Evolutionary conservation across 495 filamentous ascomycete species (phyloP).

Genomic region (Hypoxylon trugodes): DNA sequence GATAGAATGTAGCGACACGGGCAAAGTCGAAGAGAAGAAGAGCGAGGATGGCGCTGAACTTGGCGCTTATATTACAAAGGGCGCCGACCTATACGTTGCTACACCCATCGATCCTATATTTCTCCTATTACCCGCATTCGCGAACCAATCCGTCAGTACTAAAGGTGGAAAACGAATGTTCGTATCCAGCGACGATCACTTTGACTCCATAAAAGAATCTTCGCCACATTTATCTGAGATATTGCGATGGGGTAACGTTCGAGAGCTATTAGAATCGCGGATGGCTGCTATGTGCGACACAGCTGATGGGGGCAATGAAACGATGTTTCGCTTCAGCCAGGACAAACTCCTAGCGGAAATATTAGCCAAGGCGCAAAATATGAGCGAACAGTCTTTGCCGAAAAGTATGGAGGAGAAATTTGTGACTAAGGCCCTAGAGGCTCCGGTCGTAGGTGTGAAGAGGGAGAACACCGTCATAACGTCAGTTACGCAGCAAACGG

Average conservation of each 20-base stretch:
- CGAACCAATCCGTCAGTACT: constrained; percentile 32
- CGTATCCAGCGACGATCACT: constrained; percentile 79
- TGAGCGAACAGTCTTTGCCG: constrained; percentile 72
- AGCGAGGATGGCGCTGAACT: constrained; percentile 22
- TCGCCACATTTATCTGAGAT: constrained; percentile 66
- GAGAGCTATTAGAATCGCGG: constrained; percentile 46
- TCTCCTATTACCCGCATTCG: constrained; percentile 76
- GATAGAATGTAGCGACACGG: constrained; percentile 50
- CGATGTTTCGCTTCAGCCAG: constrained; percentile 78
- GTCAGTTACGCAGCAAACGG: constrained; percentile 39
- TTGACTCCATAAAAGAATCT: constrained; percentile 68
- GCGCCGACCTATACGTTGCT: constrained; percentile 77
- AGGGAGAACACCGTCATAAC: constrained; percentile 50
- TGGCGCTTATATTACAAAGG: constrained; percentile 55
- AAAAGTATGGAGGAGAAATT: constrained; percentile 87
- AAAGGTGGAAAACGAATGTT: constrained; percentile 68
- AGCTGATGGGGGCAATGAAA: constrained; percentile 82
- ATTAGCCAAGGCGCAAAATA: constrained; percentile 72
- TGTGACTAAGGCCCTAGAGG: constrained; percentile 75
- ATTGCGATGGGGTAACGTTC: constrained; percentile 55
- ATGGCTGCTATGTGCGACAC: constrained; percentile 77
- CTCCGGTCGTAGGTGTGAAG: constrained; percentile 72
- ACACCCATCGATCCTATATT: constrained; percentile 88
- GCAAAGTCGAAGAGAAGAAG: constrained; percentile 20
- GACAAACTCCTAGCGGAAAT: constrained; percentile 73